A percentile compares a stretch with the other conserved stretches of the same genome.
Conservation (phyloP, 2,329 filamentous ascomycete genomes). For the Ophiosphaerella narmari region DNA sequence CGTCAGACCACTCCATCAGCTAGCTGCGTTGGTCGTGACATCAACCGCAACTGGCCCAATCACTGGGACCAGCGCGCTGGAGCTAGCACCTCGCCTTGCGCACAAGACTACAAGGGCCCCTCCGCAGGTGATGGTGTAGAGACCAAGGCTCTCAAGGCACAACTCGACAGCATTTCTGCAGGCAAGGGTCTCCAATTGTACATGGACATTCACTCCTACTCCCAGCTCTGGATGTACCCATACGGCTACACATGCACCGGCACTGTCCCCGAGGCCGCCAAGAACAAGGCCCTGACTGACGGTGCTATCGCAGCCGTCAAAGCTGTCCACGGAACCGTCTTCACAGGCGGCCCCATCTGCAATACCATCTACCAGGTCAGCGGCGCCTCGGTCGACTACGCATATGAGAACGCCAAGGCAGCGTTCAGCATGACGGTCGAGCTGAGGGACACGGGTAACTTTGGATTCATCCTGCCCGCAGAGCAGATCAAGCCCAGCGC, state of each 20-base stretch:
- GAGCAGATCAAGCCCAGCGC: slow-evolving; percentile 54
- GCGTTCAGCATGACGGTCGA: slow-evolving; percentile 56
- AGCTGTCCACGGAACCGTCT: slow-evolving; percentile 56
- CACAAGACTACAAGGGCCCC: slow-evolving; percentile 43
- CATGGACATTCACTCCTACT: slow-evolving; percentile 69
- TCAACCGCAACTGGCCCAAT: slow-evolving; percentile 48
- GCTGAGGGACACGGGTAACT: slow-evolving; percentile 54
- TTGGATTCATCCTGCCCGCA: slow-evolving; percentile 57
- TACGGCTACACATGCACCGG: slow-evolving; percentile 65
- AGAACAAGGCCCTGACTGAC: slow-evolving; percentile 56
- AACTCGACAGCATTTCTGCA: slow-evolving; percentile 51
- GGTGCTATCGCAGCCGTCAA: slow-evolving; percentile 59
- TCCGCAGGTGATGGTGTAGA: slow-evolving; percentile 43
- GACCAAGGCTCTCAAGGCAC: slow-evolving; percentile 52
- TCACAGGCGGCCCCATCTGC: slow-evolving; percentile 58
- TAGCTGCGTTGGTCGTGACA: slow-evolving; percentile 45
- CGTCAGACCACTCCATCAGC: slow-evolving; percentile 33
- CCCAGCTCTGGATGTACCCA: slow-evolving; percentile 53
- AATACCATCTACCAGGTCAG: slow-evolving; percentile 64
- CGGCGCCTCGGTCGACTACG: slow-evolving; percentile 53
- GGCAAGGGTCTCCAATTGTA: slow-evolving; percentile 62
- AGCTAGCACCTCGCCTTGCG: slow-evolving; percentile 43
- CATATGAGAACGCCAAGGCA: slow-evolving; percentile 48
- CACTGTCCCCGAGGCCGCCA: slow-evolving; percentile 52
- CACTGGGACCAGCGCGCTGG: slow-evolving; percentile 41